A percentile compares a stretch with the other conserved stretches of the same genome.
Conservation (phyloP, 495 filamentous ascomycete species). For the Penicillium malachiteum region DNA sequence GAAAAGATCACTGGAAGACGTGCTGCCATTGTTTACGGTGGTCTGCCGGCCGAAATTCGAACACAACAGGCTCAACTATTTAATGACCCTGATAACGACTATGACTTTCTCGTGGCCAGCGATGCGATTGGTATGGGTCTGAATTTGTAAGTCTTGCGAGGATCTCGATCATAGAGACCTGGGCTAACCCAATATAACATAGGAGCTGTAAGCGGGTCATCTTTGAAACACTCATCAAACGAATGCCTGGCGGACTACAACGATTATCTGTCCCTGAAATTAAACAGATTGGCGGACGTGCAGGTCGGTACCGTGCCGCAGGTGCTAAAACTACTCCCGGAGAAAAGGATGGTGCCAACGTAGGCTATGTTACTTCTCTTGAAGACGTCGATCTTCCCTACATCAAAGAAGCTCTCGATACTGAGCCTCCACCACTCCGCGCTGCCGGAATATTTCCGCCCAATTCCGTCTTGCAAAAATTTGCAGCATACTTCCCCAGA, state of each 20-base stretch:
- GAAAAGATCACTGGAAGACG: constrained; percentile 71
- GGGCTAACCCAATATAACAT: constrained; percentile 7
- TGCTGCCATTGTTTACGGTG: constrained; percentile 91
- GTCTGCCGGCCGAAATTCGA: constrained; percentile 86
- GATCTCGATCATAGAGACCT: background rate
- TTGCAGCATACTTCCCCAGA: constrained; percentile 75
- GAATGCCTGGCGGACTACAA: constrained; percentile 48
- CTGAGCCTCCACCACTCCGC: constrained; percentile 61
- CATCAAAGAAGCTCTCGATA: constrained; percentile 60
- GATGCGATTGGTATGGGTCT: constrained; percentile 98
- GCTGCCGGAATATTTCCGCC: constrained; percentile 78
- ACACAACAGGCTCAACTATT: constrained; percentile 88
- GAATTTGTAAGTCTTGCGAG: constrained; percentile 62
- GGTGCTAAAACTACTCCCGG: constrained; percentile 25
- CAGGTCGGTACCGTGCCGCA: constrained; percentile 83
- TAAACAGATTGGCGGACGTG: constrained; percentile 93
- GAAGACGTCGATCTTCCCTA: constrained; percentile 64
- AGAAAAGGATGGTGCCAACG: constrained; percentile 32
- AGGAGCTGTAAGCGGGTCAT: constrained; percentile 87
- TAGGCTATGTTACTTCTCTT: constrained; percentile 80
- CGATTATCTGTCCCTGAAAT: constrained; percentile 69
- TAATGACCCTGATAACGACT: constrained; percentile 92
- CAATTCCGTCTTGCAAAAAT: constrained; percentile 60
- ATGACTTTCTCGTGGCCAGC: constrained; percentile 89
- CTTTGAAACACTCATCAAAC: constrained; percentile 76